phyloP scores from a whole-genome alignment of 2,329 filamentous ascomycete genomes.

The Acrocalymma vagum region DNA sequence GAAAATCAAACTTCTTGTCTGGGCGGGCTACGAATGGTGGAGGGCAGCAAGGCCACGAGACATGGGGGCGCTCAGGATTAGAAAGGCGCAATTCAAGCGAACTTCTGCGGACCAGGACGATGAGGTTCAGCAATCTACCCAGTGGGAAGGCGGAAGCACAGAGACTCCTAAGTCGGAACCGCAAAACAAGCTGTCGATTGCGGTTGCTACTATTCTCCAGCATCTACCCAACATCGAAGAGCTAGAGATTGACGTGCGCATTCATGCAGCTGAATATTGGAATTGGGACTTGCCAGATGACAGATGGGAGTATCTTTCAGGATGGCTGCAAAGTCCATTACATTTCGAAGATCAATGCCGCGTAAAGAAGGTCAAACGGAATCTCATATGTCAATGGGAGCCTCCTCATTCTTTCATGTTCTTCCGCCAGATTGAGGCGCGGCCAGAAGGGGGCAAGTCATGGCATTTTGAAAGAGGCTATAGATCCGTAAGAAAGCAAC shows the following conservation, averaged over 20 bases:
- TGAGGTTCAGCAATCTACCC: slow-evolving; percentile 5
- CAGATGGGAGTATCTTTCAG: slow-evolving; percentile 31
- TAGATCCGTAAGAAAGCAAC: no score
- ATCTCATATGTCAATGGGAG: slow-evolving; percentile 16
- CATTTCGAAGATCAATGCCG: slow-evolving; percentile 2
- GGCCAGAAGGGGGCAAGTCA: slow-evolving; percentile 1
- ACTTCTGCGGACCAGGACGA: slow-evolving; percentile 16
- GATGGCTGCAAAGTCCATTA: slow-evolving; percentile 35
- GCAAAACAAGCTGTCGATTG: slow-evolving; percentile 25
- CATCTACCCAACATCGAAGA: slow-evolving; percentile 35
- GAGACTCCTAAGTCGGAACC: not conserved
- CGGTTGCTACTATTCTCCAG: slow-evolving; percentile 29
- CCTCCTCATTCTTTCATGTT: slow-evolving; percentile 16
- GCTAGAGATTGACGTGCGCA: slow-evolving; percentile 29
- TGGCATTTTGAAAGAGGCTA: slow-evolving; percentile 6
- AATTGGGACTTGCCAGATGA: slow-evolving; percentile 38
- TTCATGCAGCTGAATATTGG: slow-evolving; percentile 25
- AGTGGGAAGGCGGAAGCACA: not conserved
- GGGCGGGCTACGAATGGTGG: slow-evolving; percentile 39
- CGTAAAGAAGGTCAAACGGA: slow-evolving; percentile 27
- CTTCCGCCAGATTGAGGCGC: slow-evolving; percentile 33
- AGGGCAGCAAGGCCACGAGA: slow-evolving; percentile 8
- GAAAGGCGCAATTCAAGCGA: slow-evolving; percentile 14
- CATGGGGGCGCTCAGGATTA: slow-evolving; percentile 11
- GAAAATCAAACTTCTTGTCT: slow-evolving; percentile 32